A percentile compares a stretch with the other conserved stretches of the same genome.
phyloP scores from a whole-genome alignment of 129 eudicot species.

The Flaveria bidentis region DNA sequence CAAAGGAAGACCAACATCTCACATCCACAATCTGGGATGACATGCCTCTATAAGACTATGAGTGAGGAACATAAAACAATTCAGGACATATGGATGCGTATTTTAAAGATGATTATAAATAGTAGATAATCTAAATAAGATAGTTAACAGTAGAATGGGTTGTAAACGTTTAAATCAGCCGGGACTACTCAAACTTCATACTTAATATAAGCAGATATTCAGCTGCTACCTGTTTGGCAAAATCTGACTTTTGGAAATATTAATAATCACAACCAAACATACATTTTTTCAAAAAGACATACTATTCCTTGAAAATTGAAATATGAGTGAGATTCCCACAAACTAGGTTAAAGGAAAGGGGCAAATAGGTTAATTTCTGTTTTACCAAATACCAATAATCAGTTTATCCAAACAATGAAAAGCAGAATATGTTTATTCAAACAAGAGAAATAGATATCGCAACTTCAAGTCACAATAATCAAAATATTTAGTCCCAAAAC shows the following conservation, averaged over 20 bases:
- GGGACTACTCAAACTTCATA: not conserved
- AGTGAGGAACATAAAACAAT: not conserved
- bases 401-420: too few species aligned
- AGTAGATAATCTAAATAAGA: not conserved
- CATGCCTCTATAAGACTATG: not conserved
- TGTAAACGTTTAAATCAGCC: not conserved
- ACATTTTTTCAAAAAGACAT: not conserved
- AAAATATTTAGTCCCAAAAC: not conserved
- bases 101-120: not conserved
- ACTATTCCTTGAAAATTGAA: not conserved
- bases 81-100: not conserved
- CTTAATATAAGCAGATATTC: not conserved
- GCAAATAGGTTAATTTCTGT: not conserved
- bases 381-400: not conserved
- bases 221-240: not conserved
- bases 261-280: not conserved
- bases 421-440: not conserved
- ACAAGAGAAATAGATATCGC: not conserved
- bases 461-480: conserved; percentile 5
- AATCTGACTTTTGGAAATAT: not conserved
- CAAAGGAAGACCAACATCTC: conserved; percentile 10
- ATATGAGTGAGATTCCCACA: not conserved
- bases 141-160: not conserved
- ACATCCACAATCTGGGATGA: not conserved
- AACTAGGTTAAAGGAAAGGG: not conserved